These are phyloP conservation scores for Litchi chinensis DNA, from an alignment of 345 rosid genomes.

Conservation along the genomic window DNA sequence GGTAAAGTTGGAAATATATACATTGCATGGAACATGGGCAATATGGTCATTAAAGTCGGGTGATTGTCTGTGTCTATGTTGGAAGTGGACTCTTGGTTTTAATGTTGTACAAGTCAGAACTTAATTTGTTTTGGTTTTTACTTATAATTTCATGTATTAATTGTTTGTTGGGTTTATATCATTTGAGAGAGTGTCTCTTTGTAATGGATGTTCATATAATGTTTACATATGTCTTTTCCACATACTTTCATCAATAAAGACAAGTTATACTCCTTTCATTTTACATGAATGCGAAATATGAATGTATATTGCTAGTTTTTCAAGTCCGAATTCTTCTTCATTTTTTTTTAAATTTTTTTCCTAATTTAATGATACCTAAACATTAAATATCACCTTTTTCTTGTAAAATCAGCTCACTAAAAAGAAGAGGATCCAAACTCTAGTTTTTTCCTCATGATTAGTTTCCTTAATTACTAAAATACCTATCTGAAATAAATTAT, in stretches of 20 bases:
- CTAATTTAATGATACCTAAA: no score
- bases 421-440: no score
- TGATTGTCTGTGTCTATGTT: background rate
- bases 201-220: slow-evolving; percentile 20
- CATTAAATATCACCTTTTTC: no score
- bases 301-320: no score
- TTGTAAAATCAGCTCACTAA: no score
- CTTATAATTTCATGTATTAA: slow-evolving; percentile 14
- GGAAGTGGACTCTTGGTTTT: background rate
- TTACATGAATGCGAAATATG: no score
- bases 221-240: slow-evolving; percentile 17
- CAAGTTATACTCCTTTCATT: background rate
- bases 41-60: background rate
- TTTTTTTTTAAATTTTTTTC: no score
- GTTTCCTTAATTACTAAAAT: no score
- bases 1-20: background rate
- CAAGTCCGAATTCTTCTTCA: no score
- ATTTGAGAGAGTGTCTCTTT: slow-evolving; percentile 16
- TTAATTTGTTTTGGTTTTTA: slow-evolving; percentile 30
- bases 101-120: background rate
- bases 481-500: no score
- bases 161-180: slow-evolving; percentile 1
- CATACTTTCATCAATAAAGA: slow-evolving; percentile 26
- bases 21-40: background rate
- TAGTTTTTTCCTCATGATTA: no score